A percentile compares a stretch with the other conserved stretches of the same genome.
Conservation (phyloP, 208 protist species). For the Leishmania amazonensis region DNA sequence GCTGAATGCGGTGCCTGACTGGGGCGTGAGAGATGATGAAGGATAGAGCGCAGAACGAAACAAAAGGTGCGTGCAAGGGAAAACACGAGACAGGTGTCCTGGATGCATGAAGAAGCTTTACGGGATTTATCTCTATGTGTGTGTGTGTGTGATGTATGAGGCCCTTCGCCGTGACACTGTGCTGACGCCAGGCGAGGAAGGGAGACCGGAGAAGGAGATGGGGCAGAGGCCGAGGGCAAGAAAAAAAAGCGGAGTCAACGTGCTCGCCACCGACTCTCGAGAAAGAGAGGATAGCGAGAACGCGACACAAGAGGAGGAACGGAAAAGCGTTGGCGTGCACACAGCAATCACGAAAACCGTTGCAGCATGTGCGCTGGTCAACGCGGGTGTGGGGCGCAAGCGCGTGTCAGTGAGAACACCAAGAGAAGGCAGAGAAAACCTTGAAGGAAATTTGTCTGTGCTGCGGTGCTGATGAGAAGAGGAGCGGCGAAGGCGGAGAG, state of each 20-base stretch:
- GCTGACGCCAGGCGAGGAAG: not conserved
- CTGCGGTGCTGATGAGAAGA: not conserved
- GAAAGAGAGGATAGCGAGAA: not conserved
- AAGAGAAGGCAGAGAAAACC: not conserved
- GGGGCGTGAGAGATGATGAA: not conserved
- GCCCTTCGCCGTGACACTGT: not conserved
- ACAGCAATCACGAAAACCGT: not conserved
- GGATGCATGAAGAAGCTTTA: not conserved
- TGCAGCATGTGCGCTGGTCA: not conserved
- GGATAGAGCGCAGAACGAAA: too few relatives aligned
- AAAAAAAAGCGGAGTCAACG: not conserved
- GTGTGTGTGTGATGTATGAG: not conserved
- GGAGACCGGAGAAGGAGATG: not conserved
- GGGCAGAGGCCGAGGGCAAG: not conserved
- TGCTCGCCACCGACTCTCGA: not conserved
- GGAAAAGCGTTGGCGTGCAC: conserved; percentile 9
- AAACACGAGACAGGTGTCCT: not conserved
- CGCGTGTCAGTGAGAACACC: not conserved
- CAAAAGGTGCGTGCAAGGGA: not conserved
- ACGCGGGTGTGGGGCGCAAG: not conserved
- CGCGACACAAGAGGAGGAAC: not conserved
- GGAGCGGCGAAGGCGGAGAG: not conserved
- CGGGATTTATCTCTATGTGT: not conserved
- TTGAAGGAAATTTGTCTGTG: not conserved
- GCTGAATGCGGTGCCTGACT: not conserved